Base-by-base conservation (phyloP, 208 protist genomes). In the Acanthamoeba lenticulata region DNA sequence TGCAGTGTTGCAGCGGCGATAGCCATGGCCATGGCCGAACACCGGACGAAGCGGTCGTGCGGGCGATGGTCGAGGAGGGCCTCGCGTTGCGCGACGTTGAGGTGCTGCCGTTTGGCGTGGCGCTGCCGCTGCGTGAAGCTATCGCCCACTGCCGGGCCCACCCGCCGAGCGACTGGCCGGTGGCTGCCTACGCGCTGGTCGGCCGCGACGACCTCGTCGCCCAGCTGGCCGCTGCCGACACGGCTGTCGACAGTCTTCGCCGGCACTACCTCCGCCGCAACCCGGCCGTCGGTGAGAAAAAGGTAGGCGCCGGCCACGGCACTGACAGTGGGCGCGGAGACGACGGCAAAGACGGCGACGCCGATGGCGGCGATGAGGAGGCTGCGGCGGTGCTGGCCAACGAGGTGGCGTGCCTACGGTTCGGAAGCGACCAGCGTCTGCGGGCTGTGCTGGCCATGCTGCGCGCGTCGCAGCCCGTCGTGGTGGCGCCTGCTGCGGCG, bases 51-150 rank as follows among this genome's bases (percentile, higher is more conserved):
- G 79, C 79, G 32, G 24, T 94, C 9, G 95, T 96, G 40, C 29
- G 91, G 9, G 45, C 81, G 24, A 96, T 97, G 83, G 74, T 81
- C 5, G 29, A 72, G 19, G 72, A 94, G 2, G 62, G 57, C n/a
- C 40, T 97, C 19, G 90, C 47, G 19, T 38, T 65, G 3, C 34
- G 93, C 27, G 45, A 95, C 65, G 42, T 97, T 40, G 90, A 96
- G 83, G 32, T 15, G 5, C 90, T 97, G 0, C 81, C 94, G 32
- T 79, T 96, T 45, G 96, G 95, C 45, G 83, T 97, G 4, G 88
- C 95, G 19, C n/a, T 96, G 36, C 96, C 94, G 29, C 60, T 97
- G 9, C 57, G 47, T 49, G 95, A 96, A 29, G 95, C 96, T 29
- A 79, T 96, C 47, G 77, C 89, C 79, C 42, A 62, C 29, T 96